phyloP scores from a whole-genome alignment of 352 stramenopile genomes.

The Phytophthora tubulina region DNA sequence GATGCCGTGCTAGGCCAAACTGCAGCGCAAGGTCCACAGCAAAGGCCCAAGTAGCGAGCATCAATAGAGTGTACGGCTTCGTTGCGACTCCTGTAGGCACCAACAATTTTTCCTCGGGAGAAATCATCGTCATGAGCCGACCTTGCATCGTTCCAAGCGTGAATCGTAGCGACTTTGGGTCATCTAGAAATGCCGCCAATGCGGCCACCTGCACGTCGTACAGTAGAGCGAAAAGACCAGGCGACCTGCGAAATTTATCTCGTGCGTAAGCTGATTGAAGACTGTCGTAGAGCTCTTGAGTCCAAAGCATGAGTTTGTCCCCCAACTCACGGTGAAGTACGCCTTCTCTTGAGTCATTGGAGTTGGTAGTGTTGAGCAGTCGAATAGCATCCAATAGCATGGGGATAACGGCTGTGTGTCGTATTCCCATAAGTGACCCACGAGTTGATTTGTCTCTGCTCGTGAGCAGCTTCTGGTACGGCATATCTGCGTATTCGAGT shows the following conservation, averaged over 20 bases:
- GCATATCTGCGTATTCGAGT: conserved; percentile 51
- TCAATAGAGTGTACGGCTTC: conserved; percentile 44
- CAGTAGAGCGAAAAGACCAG: conserved; percentile 48
- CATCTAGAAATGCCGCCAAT: conserved; percentile 57
- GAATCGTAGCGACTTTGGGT: conserved; percentile 46
- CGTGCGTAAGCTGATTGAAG: conserved; percentile 36
- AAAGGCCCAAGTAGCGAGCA: conserved; percentile 41
- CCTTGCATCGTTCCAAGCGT: conserved; percentile 60
- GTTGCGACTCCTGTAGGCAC: conserved; percentile 41
- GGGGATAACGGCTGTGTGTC: conserved; percentile 44
- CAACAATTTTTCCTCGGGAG: conserved; percentile 40
- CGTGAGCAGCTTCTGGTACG: conserved; percentile 38
- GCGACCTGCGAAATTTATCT: conserved; percentile 39
- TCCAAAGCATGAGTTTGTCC: conserved; percentile 37
- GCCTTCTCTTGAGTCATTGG: conserved; percentile 1
- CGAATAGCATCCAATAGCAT: conserved; percentile 53
- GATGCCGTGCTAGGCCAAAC: conserved; percentile 46
- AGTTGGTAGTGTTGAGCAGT: conserved; percentile 38
- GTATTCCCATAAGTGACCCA: conserved; percentile 37
- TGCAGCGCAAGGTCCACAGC: conserved; percentile 42
- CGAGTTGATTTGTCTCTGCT: conserved; percentile 21
- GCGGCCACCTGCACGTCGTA: conserved; percentile 60
- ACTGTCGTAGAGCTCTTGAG: conserved; percentile 34
- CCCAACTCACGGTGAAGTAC: conserved; percentile 7
- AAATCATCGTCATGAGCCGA: conserved; percentile 55